phyloP scores from a whole-genome alignment of 306 rosid species.

The Inga oerstediana region DNA sequence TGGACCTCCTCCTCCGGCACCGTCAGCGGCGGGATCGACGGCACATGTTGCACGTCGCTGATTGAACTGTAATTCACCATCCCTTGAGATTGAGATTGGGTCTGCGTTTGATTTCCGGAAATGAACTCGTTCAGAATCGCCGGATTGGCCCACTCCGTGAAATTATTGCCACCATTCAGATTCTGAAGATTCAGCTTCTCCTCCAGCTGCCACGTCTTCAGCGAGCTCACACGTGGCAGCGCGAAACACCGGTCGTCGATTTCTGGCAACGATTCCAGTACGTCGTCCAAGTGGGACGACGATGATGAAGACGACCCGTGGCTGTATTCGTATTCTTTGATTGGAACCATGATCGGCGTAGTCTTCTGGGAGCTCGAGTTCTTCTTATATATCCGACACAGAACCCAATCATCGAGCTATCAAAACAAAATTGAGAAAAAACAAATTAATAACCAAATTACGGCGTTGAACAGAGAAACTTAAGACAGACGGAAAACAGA shows the following conservation, averaged over 20 bases:
- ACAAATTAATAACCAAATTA: background rate
- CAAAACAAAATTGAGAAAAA: background rate
- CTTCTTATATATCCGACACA: constrained; percentile 21
- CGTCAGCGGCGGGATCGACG: constrained; percentile 51
- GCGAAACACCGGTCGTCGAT: constrained; percentile 60
- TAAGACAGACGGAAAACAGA: background rate
- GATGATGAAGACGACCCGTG: constrained; percentile 64
- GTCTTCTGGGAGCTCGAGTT: constrained; percentile 13
- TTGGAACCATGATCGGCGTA: constrained; percentile 40
- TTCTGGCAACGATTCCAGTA: constrained; percentile 67
- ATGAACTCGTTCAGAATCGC: constrained; percentile 50
- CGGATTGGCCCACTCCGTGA: constrained; percentile 68
- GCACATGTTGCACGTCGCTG: constrained; percentile 50
- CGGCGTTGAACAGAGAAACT: background rate
- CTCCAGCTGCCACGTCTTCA: constrained; percentile 50
- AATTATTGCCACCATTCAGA: constrained; percentile 43
- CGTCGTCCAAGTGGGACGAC: constrained; percentile 68
- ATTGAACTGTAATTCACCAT: constrained; percentile 25
- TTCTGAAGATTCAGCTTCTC: constrained; percentile 46
- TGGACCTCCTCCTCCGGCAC: constrained; percentile 72
- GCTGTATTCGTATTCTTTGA: constrained; percentile 68
- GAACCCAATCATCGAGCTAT: constrained; percentile 15
- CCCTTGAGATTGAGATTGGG: constrained; percentile 44
- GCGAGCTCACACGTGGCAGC: constrained; percentile 65
- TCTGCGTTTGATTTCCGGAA: constrained; percentile 38